Conservation (phyloP, 305 asterid species). For the Rubia occidens region DNA sequence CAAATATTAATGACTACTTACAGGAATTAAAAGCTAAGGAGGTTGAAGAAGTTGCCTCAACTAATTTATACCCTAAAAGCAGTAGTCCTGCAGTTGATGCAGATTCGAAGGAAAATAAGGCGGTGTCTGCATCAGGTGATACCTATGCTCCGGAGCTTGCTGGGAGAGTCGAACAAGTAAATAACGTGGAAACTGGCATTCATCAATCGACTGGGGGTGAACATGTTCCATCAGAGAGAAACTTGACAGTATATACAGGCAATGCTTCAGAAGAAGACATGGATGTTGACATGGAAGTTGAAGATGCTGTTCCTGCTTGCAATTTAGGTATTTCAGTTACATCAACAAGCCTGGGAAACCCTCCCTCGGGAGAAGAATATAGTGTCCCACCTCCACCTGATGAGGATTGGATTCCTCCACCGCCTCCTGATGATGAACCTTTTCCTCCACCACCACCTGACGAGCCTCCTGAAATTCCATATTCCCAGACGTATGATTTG, state of each 20-base stretch:
- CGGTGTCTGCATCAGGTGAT: constrained; percentile 18
- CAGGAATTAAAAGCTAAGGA: constrained; percentile 25
- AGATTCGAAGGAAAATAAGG: constrained; percentile 29
- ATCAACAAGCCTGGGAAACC: constrained; percentile 22
- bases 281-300: constrained; percentile 99
- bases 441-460: constrained; percentile 94
- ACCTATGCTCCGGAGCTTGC: constrained; percentile 25
- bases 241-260: constrained; percentile 19
- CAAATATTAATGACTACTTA: constrained; percentile 28
- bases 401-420: constrained; percentile 78
- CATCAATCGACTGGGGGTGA: constrained; percentile 25
- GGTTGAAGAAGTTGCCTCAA: constrained; percentile 29
- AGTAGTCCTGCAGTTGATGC: constrained; percentile 22
- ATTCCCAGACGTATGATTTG: constrained; percentile 37
- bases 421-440: constrained; percentile 86
- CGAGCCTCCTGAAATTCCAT: constrained; percentile 55
- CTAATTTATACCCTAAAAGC: constrained; percentile 28
- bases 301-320: constrained; percentile 45
- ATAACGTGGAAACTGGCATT: constrained; percentile 25
- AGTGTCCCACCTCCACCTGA: constrained; percentile 40
- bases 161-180: constrained; percentile 10
- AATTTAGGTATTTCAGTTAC: constrained; percentile 27
- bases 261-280: constrained; percentile 57
- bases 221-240: constrained; percentile 17
- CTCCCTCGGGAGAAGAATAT: constrained; percentile 21